phyloP scores from a whole-genome alignment of 1,284 basidiomycete species.

The Austropuccinia psidii region DNA sequence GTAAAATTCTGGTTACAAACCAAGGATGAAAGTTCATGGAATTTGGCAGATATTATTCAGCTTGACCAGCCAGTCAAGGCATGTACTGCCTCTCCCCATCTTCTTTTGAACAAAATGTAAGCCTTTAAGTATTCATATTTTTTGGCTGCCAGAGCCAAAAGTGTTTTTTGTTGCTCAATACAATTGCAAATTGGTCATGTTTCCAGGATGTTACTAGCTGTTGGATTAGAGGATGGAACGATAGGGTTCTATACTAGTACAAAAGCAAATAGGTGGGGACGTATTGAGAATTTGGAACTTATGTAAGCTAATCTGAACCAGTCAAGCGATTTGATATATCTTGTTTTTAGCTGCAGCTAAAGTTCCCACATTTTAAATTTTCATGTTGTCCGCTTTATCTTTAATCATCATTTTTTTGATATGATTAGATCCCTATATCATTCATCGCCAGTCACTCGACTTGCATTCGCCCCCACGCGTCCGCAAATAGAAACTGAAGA shows the following conservation, averaged over 20 bases:
- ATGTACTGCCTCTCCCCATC: conserved; percentile 4
- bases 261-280: background rate
- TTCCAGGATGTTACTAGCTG: conserved; percentile 14
- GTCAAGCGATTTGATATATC: too few species aligned
- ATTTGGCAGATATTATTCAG: conserved; percentile 2
- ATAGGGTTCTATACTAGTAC: conserved; percentile 15
- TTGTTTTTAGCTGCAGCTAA: background rate
- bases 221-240: conserved; percentile 29
- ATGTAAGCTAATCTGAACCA: background rate
- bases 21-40: background rate
- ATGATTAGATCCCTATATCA: background rate
- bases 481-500: background rate
- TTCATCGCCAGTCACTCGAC: conserved; percentile 3
- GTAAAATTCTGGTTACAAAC: conserved; percentile 25
- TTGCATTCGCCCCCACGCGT: conserved; percentile 7
- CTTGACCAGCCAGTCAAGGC: conserved; percentile 20
- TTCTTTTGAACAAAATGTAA: background rate
- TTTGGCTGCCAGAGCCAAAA: background rate
- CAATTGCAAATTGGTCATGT: background rate
- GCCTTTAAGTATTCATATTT: background rate
- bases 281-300: background rate
- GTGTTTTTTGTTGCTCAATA: background rate
- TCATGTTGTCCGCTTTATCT: background rate
- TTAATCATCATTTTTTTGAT: background rate
- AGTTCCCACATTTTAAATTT: background rate